A percentile compares a stretch with the other conserved stretches of the same genome.
Evolutionary conservation across 2,329 filamentous ascomycete species (phyloP).

Genomic region (Neophaeococcomyces aloes): DNA sequence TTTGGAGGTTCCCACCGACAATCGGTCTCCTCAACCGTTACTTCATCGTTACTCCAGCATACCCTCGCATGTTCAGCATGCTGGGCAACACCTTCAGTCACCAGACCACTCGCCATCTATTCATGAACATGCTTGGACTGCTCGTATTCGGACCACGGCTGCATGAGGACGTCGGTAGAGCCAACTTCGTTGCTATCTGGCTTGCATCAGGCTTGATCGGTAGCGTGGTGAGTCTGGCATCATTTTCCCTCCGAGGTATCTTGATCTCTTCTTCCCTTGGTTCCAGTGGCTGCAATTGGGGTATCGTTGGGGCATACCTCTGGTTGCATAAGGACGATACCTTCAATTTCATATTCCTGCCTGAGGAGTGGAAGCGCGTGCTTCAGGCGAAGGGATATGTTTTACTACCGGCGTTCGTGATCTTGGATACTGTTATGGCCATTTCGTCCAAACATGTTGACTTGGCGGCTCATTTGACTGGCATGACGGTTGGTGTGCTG

Average conservation of each 20-base stretch:
- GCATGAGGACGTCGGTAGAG: slow-evolving; percentile 47
- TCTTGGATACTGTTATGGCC: slow-evolving; percentile 27
- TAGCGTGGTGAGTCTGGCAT: slow-evolving; percentile 36
- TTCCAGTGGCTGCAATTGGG: slow-evolving; percentile 41
- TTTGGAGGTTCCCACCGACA: slow-evolving; percentile 43
- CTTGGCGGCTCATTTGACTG: slow-evolving; percentile 34
- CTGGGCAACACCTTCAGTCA: slow-evolving; percentile 49
- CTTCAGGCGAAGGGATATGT: slow-evolving; percentile 33
- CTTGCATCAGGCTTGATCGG: slow-evolving; percentile 38
- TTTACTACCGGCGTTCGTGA: slow-evolving; percentile 29
- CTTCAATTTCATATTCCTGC: slow-evolving; percentile 34
- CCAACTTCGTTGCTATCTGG: slow-evolving; percentile 45
- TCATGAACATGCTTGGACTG: slow-evolving; percentile 44
- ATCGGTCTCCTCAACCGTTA: slow-evolving; percentile 49
- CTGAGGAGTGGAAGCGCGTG: slow-evolving; percentile 29
- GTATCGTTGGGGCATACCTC: slow-evolving; percentile 41
- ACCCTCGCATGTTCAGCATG: slow-evolving; percentile 43
- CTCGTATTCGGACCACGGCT: slow-evolving; percentile 45
- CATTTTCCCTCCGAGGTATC: slow-evolving; percentile 33
- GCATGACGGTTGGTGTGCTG: slow-evolving; percentile 29
- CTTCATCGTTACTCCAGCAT: slow-evolving; percentile 43
- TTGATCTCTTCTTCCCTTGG: slow-evolving; percentile 41
- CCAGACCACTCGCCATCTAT: slow-evolving; percentile 42
- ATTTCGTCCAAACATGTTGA: slow-evolving; percentile 29
- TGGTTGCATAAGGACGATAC: slow-evolving; percentile 35